Evolutionary conservation across 768 basidiomycete species (phyloP), one percentile per base, ranked within the genome.

Genomic region (Phylloporus sp.): DNA sequence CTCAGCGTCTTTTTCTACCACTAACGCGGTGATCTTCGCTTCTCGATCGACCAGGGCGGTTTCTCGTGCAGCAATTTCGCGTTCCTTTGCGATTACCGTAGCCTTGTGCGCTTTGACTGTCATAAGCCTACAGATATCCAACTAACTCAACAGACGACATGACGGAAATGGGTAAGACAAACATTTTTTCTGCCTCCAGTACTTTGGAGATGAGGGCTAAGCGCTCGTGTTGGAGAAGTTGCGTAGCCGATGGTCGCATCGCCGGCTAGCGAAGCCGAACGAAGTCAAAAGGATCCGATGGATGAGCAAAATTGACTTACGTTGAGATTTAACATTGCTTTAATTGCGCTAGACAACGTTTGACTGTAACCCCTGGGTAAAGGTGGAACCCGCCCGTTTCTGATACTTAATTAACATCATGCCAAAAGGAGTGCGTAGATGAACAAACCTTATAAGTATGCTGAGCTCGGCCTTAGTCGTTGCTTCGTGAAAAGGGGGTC

Each of bases 401-500:
- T 88, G 55, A 29, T 2, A 28, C 24, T 11, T 13, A 4, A 34
- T 43, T 34, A 9, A 40, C 27, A 32, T 18, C 15, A 39, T n/a
- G 3, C 20, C 7, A 2, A 38, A 24, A 13, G 8, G 47, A 2
- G n/a, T 16, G 5, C 24, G 4, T 13, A 16, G 41, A 27, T 4
- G n/a, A n/a, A 64, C 78, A 12, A 35, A 85, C 87, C 89, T 77
- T 64, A 97, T 89, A 52, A 85, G 79, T 51, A 85, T 84, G 51
- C 86, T 88, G 11, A 95, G 77, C 63, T 95, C 92, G 2, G 80
- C 77, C 54, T 95, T 91, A 0, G 93, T 95, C 67, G 91, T 87
- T 2, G 94, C 92, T 68, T 91, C 91, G 59, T 94, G 88, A 64
- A 97, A 97, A 6, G 93, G 94, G 0, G 94, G 94, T 60, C 88